These are phyloP conservation scores for Thymus quinquecostatus DNA, from an alignment of 257 asterid genomes.

Conservation along the genomic window DNA sequence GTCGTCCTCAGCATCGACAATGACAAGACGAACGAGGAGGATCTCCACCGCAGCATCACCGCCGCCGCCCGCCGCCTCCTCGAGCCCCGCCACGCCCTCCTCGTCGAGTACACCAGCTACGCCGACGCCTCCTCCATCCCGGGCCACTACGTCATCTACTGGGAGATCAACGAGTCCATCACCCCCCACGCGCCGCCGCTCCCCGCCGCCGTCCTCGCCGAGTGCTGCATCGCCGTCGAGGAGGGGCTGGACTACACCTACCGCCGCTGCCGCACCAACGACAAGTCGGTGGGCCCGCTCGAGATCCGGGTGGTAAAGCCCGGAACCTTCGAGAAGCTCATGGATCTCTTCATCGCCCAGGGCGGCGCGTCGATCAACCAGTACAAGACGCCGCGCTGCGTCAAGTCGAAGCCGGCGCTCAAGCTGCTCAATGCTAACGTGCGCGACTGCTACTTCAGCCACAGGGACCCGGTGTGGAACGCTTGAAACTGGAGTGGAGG, in stretches of 20 bases:
- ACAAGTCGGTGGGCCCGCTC: slow-evolving; percentile 65
- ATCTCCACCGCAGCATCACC: slow-evolving; percentile 74
- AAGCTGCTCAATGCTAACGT: slow-evolving; percentile 67
- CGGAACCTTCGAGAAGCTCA: slow-evolving; percentile 69
- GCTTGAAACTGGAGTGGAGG: slow-evolving; percentile 51
- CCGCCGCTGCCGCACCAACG: slow-evolving; percentile 70
- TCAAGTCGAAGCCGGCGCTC: slow-evolving; percentile 57
- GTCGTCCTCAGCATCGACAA: slow-evolving; percentile 76
- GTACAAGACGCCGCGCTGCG: slow-evolving; percentile 79
- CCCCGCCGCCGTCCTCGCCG: slow-evolving; percentile 43
- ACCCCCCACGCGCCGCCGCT: slow-evolving; percentile 38
- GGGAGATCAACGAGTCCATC: slow-evolving; percentile 60
- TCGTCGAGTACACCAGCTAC: slow-evolving; percentile 74
- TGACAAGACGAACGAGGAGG: slow-evolving; percentile 76
- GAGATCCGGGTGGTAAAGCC: slow-evolving; percentile 69
- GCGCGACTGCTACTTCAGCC: slow-evolving; percentile 55
- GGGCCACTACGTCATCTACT: slow-evolving; percentile 78
- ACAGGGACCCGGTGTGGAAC: slow-evolving; percentile 72
- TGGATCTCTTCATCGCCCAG: slow-evolving; percentile 66
- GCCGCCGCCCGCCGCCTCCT: slow-evolving; percentile 48
- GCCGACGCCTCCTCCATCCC: slow-evolving; percentile 76
- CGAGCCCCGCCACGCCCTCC: slow-evolving; percentile 60
- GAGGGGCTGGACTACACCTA: slow-evolving; percentile 65
- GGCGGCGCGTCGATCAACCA: slow-evolving; percentile 84
- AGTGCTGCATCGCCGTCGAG: slow-evolving; percentile 73